phyloP scores from a whole-genome alignment of 768 basidiomycete species.

The Mycena amicta region DNA sequence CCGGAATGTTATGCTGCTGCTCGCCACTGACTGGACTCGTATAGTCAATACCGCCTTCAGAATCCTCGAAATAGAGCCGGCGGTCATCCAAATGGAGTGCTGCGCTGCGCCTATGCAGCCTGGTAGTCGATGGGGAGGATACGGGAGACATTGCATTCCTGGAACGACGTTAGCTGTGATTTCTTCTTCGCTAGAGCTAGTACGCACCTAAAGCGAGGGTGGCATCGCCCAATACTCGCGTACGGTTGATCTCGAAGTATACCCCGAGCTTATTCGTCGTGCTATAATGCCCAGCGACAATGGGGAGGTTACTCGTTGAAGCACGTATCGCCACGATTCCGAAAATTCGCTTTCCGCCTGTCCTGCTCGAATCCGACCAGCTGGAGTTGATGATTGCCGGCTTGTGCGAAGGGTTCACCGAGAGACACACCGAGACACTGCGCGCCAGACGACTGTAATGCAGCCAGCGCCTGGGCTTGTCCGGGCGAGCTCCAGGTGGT shows the following conservation, averaged over 20 bases:
- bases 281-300: constrained; percentile 14
- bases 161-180: too few relatives aligned
- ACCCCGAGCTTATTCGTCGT: constrained; percentile 1
- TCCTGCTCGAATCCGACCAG: not conserved
- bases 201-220: constrained; percentile 7
- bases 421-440: not conserved
- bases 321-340: constrained; percentile 16
- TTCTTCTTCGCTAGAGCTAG: too few relatives aligned
- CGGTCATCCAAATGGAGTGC: constrained; percentile 19
- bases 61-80: constrained; percentile 16
- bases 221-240: not conserved
- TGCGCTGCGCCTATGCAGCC: constrained; percentile 16
- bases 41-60: constrained; percentile 16
- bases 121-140: constrained; percentile 16
- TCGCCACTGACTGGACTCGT: not conserved
- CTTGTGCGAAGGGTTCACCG: not conserved
- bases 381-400: not conserved
- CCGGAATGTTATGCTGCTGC: not conserved
- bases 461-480: not conserved
- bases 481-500: not conserved
- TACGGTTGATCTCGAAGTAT: constrained; percentile 16
- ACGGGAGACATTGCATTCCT: constrained; percentile 23
- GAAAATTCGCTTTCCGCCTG: not conserved
- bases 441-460: not conserved
- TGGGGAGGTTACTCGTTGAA: constrained; percentile 16